phyloP scores from a whole-genome alignment of 2,329 filamentous ascomycete species.

The Fusarium sororula region DNA sequence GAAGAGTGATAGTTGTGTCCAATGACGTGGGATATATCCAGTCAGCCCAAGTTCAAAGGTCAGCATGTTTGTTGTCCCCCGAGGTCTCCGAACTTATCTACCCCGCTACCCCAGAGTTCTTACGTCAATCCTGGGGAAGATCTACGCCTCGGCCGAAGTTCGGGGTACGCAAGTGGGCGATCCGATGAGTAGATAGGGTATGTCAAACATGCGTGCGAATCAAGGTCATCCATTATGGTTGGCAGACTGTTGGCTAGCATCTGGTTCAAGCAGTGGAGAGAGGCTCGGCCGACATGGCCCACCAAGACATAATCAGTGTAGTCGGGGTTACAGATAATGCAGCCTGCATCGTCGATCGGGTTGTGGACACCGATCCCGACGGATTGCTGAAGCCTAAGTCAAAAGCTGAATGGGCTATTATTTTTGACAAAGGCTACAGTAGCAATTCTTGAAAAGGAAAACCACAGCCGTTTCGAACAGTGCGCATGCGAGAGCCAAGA shows the following conservation, averaged over 20 bases:
- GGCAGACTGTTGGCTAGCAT: no score
- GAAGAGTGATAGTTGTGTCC: neutral
- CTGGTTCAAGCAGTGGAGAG: neutral
- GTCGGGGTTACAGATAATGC: rapidly evolving
- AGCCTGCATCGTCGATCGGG: neutral
- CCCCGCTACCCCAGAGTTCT: neutral
- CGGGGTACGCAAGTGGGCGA: neutral
- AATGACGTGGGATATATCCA: neutral
- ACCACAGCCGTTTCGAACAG: neutral
- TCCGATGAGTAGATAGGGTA: neutral
- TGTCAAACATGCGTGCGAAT: neutral
- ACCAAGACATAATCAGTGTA: rapidly evolving
- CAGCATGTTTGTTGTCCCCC: neutral
- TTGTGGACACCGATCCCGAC: neutral
- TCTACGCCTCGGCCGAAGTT: neutral
- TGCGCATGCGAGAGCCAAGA: neutral
- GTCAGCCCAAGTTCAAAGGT: neutral
- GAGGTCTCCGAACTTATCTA: neutral
- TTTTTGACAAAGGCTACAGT: neutral
- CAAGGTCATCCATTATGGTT: neutral
- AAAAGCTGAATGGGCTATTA: rapidly evolving
- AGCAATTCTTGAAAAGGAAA: no score
- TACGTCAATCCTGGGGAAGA: neutral
- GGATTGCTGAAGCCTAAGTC: rapidly evolving
- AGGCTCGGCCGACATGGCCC: neutral